Percentiles rank a stretch among this genome's conserved stretches.
phyloP scores from a whole-genome alignment of 2,329 filamentous ascomycete genomes.

The Alternaria alternata region DNA sequence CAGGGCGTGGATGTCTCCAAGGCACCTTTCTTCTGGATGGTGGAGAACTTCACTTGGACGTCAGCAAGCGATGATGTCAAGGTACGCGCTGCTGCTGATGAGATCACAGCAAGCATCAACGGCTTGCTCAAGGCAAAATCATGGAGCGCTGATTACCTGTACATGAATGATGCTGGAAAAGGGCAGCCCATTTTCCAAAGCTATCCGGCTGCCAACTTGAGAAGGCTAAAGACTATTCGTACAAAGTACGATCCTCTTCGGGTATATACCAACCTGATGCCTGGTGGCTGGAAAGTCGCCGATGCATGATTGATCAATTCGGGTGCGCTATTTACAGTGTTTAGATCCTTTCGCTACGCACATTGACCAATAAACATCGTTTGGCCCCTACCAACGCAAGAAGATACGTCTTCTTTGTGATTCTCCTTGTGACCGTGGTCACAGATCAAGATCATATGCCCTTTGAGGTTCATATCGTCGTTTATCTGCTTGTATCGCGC shows the following conservation, averaged over 20 bases:
- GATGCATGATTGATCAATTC: not conserved
- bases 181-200: slow-evolving; percentile 35
- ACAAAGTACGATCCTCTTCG: slow-evolving; percentile 41
- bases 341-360: not conserved
- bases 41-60: slow-evolving; percentile 23
- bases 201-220: slow-evolving; percentile 42
- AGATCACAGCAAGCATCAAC: slow-evolving; percentile 20
- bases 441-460: not conserved
- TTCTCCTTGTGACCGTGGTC: no score
- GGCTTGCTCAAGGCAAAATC: slow-evolving; percentile 2
- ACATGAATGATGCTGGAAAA: slow-evolving; percentile 39
- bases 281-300: slow-evolving; percentile 32
- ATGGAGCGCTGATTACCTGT: slow-evolving; percentile 18
- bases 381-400: no score
- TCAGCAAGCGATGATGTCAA: slow-evolving; percentile 15
- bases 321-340: rapidly evolving
- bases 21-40: slow-evolving; percentile 29
- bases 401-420: not conserved
- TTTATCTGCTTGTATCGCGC: not conserved
- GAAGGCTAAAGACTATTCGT: slow-evolving; percentile 38
- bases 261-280: slow-evolving; percentile 35
- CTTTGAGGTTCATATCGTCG: rapidly evolving
- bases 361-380: not conserved
- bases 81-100: slow-evolving; percentile 14
- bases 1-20: slow-evolving; percentile 25